Base-by-base conservation (phyloP, 2,329 filamentous ascomycete genomes). In the Apiospora hydei region DNA sequence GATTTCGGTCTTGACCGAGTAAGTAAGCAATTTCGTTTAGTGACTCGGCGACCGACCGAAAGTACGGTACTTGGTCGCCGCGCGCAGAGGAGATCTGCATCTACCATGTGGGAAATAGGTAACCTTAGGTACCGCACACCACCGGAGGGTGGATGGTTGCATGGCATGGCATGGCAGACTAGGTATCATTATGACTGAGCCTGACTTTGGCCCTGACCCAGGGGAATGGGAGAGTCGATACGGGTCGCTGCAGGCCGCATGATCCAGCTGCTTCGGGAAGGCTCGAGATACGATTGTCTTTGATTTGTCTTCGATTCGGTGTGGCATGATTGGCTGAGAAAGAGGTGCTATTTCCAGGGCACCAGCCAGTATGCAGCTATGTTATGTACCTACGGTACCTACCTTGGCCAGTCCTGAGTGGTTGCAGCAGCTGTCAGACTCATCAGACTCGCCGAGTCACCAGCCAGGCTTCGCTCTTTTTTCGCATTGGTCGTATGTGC, bases 1-100 rank as follows among this genome's bases (percentile, higher is more conserved):
- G 34, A n/a, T 41, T 64, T 64, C 57, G 57, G 57, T 41, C 57
- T 64, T 64, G 34, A 64, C 57, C 57, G 57, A 64, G 57, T 64
- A 64, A 64, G 57, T 64, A 64, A 64, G 57, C 57, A 61, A 41
- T 64, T 41, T 64, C 57, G 57, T 64, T 13, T 41, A 64, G 34
- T 64, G 34, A 64, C 57, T 64, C 57, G 34, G 34, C 30, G n/a
- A 24, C 57, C 34, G 34, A 64, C 57, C 34, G 34, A 64, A 61
- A 64, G 57, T 64, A 64, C 57, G 57, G 57, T 64, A 64, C 57
- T n/a, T 64, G 24, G 53, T n/a, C 53, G 53, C n/a, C 18, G 21
- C 41, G 57, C 57, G 57, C 57, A 41, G 18, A 41, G 30, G 30
- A 38, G 57, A 64, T 64, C 34, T 38, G 57, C 57, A 64, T 38